Conservation (phyloP, 352 stramenopile species). For the Pythium phragmiticola region DNA sequence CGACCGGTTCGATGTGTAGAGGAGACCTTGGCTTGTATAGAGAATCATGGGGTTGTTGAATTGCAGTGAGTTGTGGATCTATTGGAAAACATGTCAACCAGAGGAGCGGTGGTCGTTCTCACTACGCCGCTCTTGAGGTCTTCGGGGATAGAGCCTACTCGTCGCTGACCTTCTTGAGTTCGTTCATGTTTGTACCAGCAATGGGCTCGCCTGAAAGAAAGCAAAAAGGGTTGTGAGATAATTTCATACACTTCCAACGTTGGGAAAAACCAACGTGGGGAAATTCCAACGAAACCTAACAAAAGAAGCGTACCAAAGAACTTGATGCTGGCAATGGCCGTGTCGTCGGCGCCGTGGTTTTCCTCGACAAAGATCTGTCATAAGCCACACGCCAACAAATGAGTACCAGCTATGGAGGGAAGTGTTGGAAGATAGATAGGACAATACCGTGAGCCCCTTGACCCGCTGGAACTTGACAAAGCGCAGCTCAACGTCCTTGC, state of each 20-base stretch:
- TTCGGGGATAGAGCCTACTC: conserved; percentile 40
- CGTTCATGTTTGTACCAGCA: conserved; percentile 84
- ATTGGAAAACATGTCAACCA: neutral
- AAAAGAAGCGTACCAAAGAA: conserved; percentile 46
- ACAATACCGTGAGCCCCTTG: conserved; percentile 56
- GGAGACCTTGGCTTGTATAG: neutral
- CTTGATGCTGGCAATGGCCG: conserved; percentile 58
- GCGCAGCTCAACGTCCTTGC: conserved; percentile 66
- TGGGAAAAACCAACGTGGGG: neutral
- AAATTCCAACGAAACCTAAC: neutral
- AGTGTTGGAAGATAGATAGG: too few relatives aligned
- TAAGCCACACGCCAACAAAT: neutral
- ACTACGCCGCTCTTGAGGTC: neutral
- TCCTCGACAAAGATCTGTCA: conserved; percentile 71
- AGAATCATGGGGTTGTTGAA: neutral
- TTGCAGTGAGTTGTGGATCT: neutral
- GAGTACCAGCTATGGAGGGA: neutral
- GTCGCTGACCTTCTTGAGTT: conserved; percentile 81
- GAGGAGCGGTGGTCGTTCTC: neutral
- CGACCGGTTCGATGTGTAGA: conserved; percentile 63
- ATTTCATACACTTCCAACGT: neutral
- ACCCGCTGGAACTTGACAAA: conserved; percentile 86
- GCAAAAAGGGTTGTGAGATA: conserved; percentile 13
- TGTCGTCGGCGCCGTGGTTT: conserved; percentile 68
- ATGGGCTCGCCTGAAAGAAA: conserved; percentile 50